Conservation (phyloP, 1,284 basidiomycete genomes). For the Malassezia psittaci region DNA sequence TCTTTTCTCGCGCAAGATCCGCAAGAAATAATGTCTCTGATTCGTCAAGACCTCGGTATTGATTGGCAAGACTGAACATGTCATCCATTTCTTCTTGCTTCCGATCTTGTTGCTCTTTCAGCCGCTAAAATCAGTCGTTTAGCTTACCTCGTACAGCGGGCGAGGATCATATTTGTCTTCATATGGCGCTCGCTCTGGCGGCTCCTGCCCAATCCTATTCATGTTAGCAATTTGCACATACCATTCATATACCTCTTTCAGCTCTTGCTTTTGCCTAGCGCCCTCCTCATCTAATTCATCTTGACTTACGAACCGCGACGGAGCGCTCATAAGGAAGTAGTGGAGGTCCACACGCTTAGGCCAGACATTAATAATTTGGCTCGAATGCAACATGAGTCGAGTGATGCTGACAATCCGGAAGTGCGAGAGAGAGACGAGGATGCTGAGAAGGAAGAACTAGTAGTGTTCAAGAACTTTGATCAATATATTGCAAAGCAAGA, state of each 20-base stretch:
- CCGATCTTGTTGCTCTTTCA: conserved; percentile 31
- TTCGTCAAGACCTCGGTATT: conserved; percentile 43
- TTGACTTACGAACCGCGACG: conserved; percentile 57
- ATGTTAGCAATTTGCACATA: conserved; percentile 41
- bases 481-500: conserved; percentile 23
- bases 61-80: conserved; percentile 36
- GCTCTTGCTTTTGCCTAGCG: conserved; percentile 67
- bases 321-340: neutral
- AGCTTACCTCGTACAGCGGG: conserved; percentile 62
- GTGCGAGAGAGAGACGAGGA: neutral
- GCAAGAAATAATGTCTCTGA: conserved; percentile 34
- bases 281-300: conserved; percentile 69
- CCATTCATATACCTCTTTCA: conserved; percentile 86
- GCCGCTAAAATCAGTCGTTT: conserved; percentile 4
- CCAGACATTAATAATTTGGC: neutral
- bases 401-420: neutral
- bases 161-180: conserved; percentile 68
- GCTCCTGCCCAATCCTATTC: conserved; percentile 53
- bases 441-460: conserved; percentile 19
- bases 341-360: too few relatives aligned
- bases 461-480: conserved; percentile 24
- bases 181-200: conserved; percentile 61
- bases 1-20: conserved; percentile 20
- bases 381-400: neutral
- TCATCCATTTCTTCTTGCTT: conserved; percentile 39